Evolutionary conservation across 1,284 basidiomycete species (phyloP).

Genomic region (Cystobasidiaceae sp.): DNA sequence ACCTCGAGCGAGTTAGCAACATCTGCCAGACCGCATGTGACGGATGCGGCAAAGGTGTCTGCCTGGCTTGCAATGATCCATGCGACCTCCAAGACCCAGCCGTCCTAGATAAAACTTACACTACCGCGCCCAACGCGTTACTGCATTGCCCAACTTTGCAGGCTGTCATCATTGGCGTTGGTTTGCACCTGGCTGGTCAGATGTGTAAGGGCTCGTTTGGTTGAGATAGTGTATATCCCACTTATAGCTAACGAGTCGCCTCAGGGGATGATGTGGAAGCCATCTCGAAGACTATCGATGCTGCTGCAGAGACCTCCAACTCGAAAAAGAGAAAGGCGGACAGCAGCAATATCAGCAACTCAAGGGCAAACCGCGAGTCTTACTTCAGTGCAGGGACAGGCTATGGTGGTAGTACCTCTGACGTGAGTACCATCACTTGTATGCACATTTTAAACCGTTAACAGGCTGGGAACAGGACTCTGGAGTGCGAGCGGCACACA

Average conservation of each 20-base stretch:
- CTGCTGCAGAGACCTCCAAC: conserved; percentile 27
- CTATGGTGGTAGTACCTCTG: conserved; percentile 74
- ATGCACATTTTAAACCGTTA: too few species aligned
- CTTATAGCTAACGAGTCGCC: background rate
- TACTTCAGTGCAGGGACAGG: conserved; percentile 56
- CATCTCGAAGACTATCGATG: background rate
- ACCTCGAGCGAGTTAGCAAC: conserved; percentile 59
- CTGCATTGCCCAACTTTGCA: conserved; percentile 80
- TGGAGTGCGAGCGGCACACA: conserved; percentile 68
- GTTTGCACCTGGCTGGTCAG: conserved; percentile 70
- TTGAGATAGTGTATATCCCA: too few species aligned
- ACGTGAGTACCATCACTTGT: conserved; percentile 56
- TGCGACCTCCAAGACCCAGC: conserved; percentile 42
- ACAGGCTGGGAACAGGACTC: conserved; percentile 54
- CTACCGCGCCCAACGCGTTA: conserved; percentile 54
- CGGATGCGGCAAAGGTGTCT: conserved; percentile 62
- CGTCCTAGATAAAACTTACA: background rate
- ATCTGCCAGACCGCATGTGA: conserved; percentile 60
- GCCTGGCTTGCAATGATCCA: conserved; percentile 77
- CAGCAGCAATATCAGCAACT: background rate
- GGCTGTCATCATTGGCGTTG: conserved; percentile 66
- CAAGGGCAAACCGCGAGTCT: too few species aligned
- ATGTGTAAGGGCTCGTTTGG: conserved; percentile 51
- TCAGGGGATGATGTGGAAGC: conserved; percentile 16
- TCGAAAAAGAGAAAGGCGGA: conserved; percentile 53